Conservation (phyloP, 306 rosid genomes). For the Casuarina glauca region DNA sequence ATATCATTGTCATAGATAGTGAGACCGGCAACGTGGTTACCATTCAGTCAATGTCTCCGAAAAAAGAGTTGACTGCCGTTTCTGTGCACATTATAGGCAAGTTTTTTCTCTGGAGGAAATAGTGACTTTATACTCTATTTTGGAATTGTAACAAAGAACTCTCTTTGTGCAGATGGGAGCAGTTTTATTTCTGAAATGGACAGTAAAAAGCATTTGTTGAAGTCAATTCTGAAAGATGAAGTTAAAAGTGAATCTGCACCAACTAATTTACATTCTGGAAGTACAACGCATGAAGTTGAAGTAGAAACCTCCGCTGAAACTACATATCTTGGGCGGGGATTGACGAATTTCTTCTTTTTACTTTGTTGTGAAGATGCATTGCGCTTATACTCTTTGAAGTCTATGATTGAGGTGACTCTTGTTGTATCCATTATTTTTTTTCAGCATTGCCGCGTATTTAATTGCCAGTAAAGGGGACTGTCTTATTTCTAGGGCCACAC, state of each 20-base stretch:
- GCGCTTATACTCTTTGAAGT: conserved; percentile 53
- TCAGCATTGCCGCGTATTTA: conserved; percentile 20
- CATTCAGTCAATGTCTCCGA: conserved; percentile 39
- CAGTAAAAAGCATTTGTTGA: conserved; percentile 34
- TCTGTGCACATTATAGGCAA: conserved; percentile 72
- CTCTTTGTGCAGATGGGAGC: conserved; percentile 51
- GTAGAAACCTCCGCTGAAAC: conserved; percentile 31
- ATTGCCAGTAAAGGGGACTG: conserved; percentile 31
- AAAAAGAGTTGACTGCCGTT: conserved; percentile 51
- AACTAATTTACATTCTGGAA: conserved; percentile 42
- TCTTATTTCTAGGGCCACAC: conserved; percentile 52
- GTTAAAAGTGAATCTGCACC: conserved; percentile 31
- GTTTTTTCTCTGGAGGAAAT: conserved; percentile 35
- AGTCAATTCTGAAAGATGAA: conserved; percentile 37
- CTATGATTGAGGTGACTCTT: conserved; percentile 58
- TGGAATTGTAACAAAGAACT: conserved; percentile 19
- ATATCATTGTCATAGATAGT: conserved; percentile 49
- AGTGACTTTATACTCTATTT: conserved; percentile 16
- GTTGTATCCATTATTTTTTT: conserved; percentile 27
- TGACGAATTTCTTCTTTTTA: conserved; percentile 46
- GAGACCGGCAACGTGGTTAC: conserved; percentile 52
- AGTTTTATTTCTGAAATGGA: conserved; percentile 39
- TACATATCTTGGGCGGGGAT: conserved; percentile 37
- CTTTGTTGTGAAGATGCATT: conserved; percentile 69
- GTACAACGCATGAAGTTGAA: conserved; percentile 45